Conservation (phyloP, 345 rosid genomes). For the Pistacia atlantica region DNA sequence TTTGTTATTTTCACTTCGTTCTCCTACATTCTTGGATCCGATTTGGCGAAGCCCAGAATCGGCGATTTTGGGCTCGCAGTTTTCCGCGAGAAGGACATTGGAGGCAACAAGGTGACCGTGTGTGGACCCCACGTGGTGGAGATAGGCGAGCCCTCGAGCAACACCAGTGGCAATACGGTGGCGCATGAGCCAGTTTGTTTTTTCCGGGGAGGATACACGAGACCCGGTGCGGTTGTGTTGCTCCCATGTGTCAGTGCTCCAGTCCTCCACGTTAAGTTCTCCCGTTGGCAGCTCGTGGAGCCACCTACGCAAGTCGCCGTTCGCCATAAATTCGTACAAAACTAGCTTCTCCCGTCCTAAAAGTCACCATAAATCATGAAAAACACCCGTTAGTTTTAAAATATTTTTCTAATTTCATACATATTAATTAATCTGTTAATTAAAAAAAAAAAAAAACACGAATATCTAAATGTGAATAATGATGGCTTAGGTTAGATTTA, state of each 20-base stretch:
- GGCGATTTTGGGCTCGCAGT: slow-evolving; percentile 74
- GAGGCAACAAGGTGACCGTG: slow-evolving; percentile 86
- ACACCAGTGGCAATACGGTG: slow-evolving; percentile 83
- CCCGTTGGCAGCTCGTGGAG: slow-evolving; percentile 93
- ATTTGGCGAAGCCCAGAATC: slow-evolving; percentile 61
- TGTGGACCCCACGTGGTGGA: slow-evolving; percentile 80
- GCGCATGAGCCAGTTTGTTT: slow-evolving; percentile 73
- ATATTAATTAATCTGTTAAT: no score
- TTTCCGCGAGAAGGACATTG: slow-evolving; percentile 73
- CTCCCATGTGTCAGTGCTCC: slow-evolving; percentile 98
- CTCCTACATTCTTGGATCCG: neutral
- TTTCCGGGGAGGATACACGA: slow-evolving; percentile 46
- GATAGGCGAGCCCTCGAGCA: slow-evolving; percentile 92
- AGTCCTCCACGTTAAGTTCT: slow-evolving; percentile 81
- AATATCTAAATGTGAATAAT: slow-evolving; percentile 21
- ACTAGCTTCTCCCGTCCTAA: slow-evolving; percentile 81
- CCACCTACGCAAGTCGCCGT: slow-evolving; percentile 89
- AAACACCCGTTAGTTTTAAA: neutral
- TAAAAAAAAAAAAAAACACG: slow-evolving; percentile 7
- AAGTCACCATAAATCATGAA: neutral
- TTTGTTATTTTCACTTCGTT: neutral
- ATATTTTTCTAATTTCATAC: no score
- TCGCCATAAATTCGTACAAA: slow-evolving; percentile 79
- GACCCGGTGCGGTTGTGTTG: slow-evolving; percentile 32
- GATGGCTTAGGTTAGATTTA: slow-evolving; percentile 20